phyloP scores from a whole-genome alignment of 2,329 filamentous ascomycete species.

The Colletotrichum falcatum region DNA sequence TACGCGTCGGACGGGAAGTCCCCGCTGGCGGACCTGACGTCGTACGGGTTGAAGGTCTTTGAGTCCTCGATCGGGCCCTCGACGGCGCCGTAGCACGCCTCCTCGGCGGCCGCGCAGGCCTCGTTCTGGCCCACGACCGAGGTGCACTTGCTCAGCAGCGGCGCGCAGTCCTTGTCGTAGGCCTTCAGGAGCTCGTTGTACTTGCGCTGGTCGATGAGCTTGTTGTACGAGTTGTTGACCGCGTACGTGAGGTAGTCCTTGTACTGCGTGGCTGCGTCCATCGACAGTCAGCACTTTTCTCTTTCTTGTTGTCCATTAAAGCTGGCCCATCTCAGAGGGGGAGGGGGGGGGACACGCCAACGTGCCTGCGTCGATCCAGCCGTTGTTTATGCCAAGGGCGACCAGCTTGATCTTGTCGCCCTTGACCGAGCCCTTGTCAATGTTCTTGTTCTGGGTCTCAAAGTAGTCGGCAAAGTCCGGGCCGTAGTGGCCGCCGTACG shows the following conservation, averaged over 20 bases:
- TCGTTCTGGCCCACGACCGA: conserved; percentile 42
- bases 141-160: conserved; percentile 42
- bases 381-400: conserved; percentile 68
- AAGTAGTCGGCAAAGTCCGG: conserved; percentile 68
- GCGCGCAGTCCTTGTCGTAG: conserved; percentile 45
- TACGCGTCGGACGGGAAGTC: conserved; percentile 56
- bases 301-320: too few relatives aligned
- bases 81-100: conserved; percentile 46
- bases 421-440: conserved; percentile 55
- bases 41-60: conserved; percentile 59
- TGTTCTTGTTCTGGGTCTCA: conserved; percentile 66
- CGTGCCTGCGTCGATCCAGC: conserved; percentile 60
- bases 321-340: too few relatives aligned
- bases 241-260: conserved; percentile 58
- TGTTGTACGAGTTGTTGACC: conserved; percentile 57
- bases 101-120: conserved; percentile 46
- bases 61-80: conserved; percentile 42
- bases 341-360: not conserved
- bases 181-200: conserved; percentile 31
- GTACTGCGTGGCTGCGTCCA: conserved; percentile 48
- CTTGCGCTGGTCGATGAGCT: conserved; percentile 43
- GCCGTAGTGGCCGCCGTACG: conserved; percentile 70
- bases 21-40: conserved; percentile 56
- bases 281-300: not conserved
- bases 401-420: conserved; percentile 61